A percentile compares a stretch with the other conserved stretches of the same genome.
phyloP scores from a whole-genome alignment of 441 rosid species.

The Daphne laureola region DNA sequence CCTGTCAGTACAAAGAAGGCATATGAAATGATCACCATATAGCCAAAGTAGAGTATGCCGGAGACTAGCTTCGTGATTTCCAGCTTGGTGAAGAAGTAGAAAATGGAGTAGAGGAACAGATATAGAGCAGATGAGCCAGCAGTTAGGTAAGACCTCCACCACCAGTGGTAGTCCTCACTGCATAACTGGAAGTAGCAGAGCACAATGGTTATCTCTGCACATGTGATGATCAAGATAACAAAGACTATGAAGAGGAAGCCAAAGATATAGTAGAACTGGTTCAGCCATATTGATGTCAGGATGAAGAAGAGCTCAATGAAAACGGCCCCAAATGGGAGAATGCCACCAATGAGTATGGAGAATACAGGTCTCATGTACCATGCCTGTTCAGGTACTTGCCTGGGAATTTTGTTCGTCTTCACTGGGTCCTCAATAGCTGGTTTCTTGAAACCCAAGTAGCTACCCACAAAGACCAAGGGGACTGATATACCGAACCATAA shows the following conservation, averaged over 20 bases:
- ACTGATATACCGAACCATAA: constrained; percentile 96
- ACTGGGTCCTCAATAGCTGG: constrained; percentile 88
- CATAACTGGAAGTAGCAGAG: constrained; percentile 96
- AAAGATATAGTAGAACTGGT: constrained; percentile 96
- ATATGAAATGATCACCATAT: constrained; percentile 75
- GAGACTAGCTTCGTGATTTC: constrained; percentile 87
- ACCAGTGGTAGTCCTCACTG: constrained; percentile 92
- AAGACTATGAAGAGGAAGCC: constrained; percentile 97
- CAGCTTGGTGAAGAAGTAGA: constrained; percentile 91
- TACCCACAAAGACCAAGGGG: constrained; percentile 87
- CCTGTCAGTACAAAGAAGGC: constrained; percentile 91
- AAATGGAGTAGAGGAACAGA: constrained; percentile 87
- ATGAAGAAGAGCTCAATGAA: constrained; percentile 97
- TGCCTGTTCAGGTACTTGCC: constrained; percentile 93
- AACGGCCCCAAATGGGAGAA: constrained; percentile 94
- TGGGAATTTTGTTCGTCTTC: constrained; percentile 86
- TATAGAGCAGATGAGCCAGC: constrained; percentile 91
- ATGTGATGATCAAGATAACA: constrained; percentile 70
- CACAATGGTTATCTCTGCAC: constrained; percentile 89
- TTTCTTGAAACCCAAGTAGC: constrained; percentile 90
- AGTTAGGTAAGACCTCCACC: constrained; percentile 96
- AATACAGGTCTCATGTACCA: constrained; percentile 95
- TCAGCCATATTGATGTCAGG: constrained; percentile 95
- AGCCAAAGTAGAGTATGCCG: constrained; percentile 83
- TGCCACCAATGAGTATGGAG: constrained; percentile 88